Evolutionary conservation across 169 alveolate genomes (phyloP).

Genomic region (Cryptosporidium meleagridis): DNA sequence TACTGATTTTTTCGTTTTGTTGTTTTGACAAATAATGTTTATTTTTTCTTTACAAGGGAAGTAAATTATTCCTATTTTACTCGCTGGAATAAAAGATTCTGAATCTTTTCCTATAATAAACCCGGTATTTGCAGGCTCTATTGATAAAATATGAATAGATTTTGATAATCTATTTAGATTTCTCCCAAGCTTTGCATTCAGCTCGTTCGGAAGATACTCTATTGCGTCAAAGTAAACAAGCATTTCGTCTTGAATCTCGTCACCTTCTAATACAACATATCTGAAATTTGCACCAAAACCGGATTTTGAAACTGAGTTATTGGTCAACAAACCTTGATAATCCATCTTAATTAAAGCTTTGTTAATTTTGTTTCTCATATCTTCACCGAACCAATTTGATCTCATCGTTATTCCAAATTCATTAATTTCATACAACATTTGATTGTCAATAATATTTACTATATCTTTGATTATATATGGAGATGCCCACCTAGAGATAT

Average conservation of each 20-base stretch:
- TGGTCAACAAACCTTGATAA: constrained; percentile 58
- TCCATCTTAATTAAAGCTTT: constrained; percentile 6
- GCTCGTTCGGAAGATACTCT: constrained; percentile 20
- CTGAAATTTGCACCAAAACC: background rate
- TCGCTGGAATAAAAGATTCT: constrained; percentile 50
- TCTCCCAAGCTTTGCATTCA: constrained; percentile 31
- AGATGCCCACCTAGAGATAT: constrained; percentile 59
- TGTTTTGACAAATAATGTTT: constrained; percentile 11
- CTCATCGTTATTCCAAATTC: constrained; percentile 40
- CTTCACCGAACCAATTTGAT: constrained; percentile 51
- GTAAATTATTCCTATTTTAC: constrained; percentile 38
- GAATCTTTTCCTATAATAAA: constrained; percentile 6
- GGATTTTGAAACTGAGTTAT: background rate
- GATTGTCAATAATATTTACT: background rate
- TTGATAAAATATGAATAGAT: constrained; percentile 12
- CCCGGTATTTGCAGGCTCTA: constrained; percentile 13
- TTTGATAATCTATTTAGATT: constrained; percentile 11
- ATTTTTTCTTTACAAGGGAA: constrained; percentile 6
- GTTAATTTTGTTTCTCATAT: background rate
- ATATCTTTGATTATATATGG: constrained; percentile 30
- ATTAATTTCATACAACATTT: background rate
- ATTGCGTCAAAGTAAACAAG: constrained; percentile 17
- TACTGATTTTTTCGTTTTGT: constrained; percentile 17
- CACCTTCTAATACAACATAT: constrained; percentile 13
- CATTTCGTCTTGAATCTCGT: constrained; percentile 36